Evolutionary conservation across 768 basidiomycete species (phyloP), one percentile per base, ranked within the genome.

Genomic region (Macrolepiota fuliginosa): DNA sequence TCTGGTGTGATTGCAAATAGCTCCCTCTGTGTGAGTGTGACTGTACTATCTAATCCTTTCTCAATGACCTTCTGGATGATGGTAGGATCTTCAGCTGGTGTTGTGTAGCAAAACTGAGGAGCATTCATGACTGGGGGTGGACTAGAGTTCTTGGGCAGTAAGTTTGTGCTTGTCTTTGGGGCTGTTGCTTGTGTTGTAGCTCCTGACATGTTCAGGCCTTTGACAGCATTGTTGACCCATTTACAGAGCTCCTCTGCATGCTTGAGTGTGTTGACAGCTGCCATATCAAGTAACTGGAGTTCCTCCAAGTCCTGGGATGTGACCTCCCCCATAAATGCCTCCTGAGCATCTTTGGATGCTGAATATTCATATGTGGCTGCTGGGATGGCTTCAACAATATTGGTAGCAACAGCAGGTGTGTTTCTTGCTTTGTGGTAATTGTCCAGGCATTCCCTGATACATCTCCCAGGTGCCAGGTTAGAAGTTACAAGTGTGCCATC

Each of bases 21-120:
- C 51, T 71, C 67, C 2, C 58, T 49, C 7, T 49, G 56, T 2
- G 68, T 63, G 2, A 71, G 35, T 0, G 62, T 62, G 9, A 70
- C 60, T 3, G 65, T 25, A 1, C 27, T 52, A 12, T 67, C 63
- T 3, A 70, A 49, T 1, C 58, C 52, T 0, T 51, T 39, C 15
- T 67, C 45, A 2, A 64, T 52, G 1, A 68, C 56, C 5, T 32
- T 40, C 3, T 51, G 51, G 19, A 62, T 29, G 1, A 64, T 9
- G 15, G 39, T 49, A 1, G 62, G 22, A 22, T 66, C 57, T 56
- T 71, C 68, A 3, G 65, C 57, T 4, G 64, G 54, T 6, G 64
- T 57, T 3, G 47, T 47, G 29, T 62, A 66, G 12, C 63, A 58
- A 46, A 40, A 65, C 35, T 68, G 66, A 1, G 65, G 63, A 0